Base-by-base conservation (phyloP, 1,284 basidiomycete species). In the Ceratobasidium sp. region DNA sequence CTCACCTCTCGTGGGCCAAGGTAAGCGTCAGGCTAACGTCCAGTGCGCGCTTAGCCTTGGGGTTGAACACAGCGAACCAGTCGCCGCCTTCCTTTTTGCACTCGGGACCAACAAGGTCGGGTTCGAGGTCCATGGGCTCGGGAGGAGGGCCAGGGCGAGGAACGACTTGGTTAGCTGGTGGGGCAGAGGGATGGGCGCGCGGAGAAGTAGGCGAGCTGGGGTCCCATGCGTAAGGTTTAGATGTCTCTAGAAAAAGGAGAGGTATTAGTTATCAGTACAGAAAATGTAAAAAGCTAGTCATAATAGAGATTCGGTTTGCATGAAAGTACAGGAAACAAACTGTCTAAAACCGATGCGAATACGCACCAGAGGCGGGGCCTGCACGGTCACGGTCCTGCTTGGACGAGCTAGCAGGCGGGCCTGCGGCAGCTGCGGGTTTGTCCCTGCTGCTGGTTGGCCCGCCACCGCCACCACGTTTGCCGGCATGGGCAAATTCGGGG, bases 1-100 rank as follows among this genome's bases (percentile, higher is more conserved):
- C 87, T 76, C 78, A 94, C 93, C 93, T 96, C 81, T 98, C 95
- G 80, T 99, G 97, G 79, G 91, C 89, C 41, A 99, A 84, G 0
- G 93, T 98, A 81, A 98, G 95, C 23, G 96, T 90, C 71, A 98
- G 82, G 58, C 84, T 85, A n/a, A 99, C 94, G 80, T 98, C 95
- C 72, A 98, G 83, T 73, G 88, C 86, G 61, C 91, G 86, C 82
- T 95, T 93, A 26, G 85, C 88, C 78, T 92, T 91, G 16, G 93
- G 91, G 80, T 95, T 98, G 85, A 95, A 98, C 66, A 98, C 88
- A 21, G 94, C 95, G 78, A 96, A 93, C 97, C 97, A 99, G 81
- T 98, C 98, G 44, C 85, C 84, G 0, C 95, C 96, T 80, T 96
- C 93, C 81, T 93, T 94, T 77, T 87, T 87, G 69, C 86, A 78